Percentiles rank a stretch among this genome's conserved stretches.
phyloP scores from a whole-genome alignment of 768 basidiomycete species.

The Amanita pseudoporphyria region DNA sequence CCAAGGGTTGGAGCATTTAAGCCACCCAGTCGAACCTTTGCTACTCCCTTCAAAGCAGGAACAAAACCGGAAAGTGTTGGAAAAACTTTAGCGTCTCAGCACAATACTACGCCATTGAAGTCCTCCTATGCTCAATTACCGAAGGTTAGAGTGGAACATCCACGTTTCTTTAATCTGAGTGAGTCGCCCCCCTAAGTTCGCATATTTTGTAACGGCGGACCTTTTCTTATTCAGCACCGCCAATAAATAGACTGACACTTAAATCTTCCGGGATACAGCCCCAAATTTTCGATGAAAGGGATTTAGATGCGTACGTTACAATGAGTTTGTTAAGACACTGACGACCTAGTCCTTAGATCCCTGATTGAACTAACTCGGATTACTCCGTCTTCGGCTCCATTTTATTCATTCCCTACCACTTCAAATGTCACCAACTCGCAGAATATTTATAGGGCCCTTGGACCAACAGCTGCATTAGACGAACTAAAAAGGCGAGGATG shows the following conservation, averaged over 20 bases:
- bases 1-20: constrained; percentile 7
- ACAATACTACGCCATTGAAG: constrained; percentile 4
- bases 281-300: constrained; percentile 30
- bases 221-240: neutral
- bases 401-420: constrained; percentile 47
- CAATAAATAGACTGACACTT: constrained; percentile 32
- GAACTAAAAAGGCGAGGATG: constrained; percentile 53
- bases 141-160: constrained; percentile 7
- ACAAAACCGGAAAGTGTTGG: constrained; percentile 36
- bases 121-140: constrained; percentile 10
- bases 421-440: constrained; percentile 14
- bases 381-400: constrained; percentile 42
- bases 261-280: constrained; percentile 42
- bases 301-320: constrained; percentile 36
- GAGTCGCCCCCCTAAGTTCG: constrained; percentile 12
- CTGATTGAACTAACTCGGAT: constrained; percentile 42
- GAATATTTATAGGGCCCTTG: constrained; percentile 21
- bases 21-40: constrained; percentile 33
- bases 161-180: constrained; percentile 37
- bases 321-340: constrained; percentile 27
- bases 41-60: constrained; percentile 54
- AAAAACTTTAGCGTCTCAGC: constrained; percentile 12
- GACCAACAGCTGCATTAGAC: constrained; percentile 44
- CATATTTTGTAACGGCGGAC: neutral
- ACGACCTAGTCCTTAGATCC: constrained; percentile 27